Evolutionary conservation across 371 early-diverging fungal species (phyloP).

Genomic region (Coemansia sp.): DNA sequence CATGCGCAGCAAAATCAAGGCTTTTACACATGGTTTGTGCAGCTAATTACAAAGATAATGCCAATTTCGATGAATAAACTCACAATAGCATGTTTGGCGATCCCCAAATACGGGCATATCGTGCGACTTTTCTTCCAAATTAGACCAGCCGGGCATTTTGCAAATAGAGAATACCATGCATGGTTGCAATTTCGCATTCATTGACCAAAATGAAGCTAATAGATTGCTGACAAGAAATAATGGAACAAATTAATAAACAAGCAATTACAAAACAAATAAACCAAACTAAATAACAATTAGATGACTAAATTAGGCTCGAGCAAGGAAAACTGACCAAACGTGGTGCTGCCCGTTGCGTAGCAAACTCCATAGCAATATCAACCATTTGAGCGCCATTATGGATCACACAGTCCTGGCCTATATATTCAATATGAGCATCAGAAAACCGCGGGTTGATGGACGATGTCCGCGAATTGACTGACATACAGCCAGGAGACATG

Average conservation of each 20-base stretch:
- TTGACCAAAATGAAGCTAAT: background rate
- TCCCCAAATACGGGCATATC: background rate
- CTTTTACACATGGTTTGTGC: no score
- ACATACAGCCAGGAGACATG: slow-evolving; percentile 10
- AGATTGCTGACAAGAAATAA: background rate
- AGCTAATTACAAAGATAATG: background rate
- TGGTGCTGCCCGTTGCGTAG: slow-evolving; percentile 33
- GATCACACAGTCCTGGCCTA: slow-evolving; percentile 44
- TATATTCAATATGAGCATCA: slow-evolving; percentile 46
- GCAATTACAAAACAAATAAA: slow-evolving; percentile 1
- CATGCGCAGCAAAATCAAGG: background rate
- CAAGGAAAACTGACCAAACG: slow-evolving; percentile 31
- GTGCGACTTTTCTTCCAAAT: background rate
- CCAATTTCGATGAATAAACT: background rate
- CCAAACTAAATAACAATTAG: background rate
- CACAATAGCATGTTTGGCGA: background rate
- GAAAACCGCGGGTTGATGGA: slow-evolving; percentile 35
- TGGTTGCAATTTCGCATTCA: background rate
- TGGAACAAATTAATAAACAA: slow-evolving; percentile 2
- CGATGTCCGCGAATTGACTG: background rate
- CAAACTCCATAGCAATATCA: slow-evolving; percentile 36
- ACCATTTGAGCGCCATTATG: slow-evolving; percentile 47
- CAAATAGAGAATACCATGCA: background rate
- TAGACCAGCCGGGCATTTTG: background rate
- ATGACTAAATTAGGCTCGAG: background rate